phyloP scores from a whole-genome alignment of 1,284 basidiomycete species.

The Malassezia yamatoensis region DNA sequence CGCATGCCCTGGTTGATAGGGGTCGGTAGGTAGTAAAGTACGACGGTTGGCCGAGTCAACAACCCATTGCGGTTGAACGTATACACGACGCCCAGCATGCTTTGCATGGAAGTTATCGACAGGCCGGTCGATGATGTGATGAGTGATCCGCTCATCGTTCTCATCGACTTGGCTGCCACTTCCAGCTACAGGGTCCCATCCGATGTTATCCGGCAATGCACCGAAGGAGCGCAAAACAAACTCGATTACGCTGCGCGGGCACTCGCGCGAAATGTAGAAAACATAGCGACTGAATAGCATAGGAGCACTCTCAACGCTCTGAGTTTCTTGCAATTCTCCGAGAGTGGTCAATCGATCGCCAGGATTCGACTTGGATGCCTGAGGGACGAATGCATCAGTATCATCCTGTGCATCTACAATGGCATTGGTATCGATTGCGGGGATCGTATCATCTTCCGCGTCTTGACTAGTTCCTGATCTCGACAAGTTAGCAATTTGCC shows the following conservation, averaged over 20 bases:
- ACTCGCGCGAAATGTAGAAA: constrained; percentile 91
- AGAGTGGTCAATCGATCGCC: constrained; percentile 64
- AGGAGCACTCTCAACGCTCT: constrained; percentile 21
- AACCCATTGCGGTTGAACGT: constrained; percentile 96
- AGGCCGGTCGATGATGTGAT: constrained; percentile 90
- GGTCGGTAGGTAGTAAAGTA: constrained; percentile 71
- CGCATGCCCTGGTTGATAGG: constrained; percentile 73
- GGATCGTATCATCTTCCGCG: constrained; percentile 23
- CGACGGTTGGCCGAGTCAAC: constrained; percentile 87
- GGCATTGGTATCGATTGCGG: constrained; percentile 17
- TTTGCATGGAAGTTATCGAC: constrained; percentile 32
- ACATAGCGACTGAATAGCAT: constrained; percentile 72
- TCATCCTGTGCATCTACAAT: constrained; percentile 9
- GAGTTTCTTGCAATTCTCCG: constrained; percentile 53
- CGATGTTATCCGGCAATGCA: constrained; percentile 59
- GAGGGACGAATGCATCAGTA: constrained; percentile 31
- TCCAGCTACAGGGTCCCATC: constrained; percentile 72
- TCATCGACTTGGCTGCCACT: constrained; percentile 68
- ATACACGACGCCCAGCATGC: constrained; percentile 58
- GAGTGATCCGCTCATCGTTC: constrained; percentile 64
- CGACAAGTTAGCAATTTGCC: constrained; percentile 50
- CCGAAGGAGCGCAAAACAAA: constrained; percentile 88
- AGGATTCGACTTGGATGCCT: constrained; percentile 57
- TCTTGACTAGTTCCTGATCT: constrained; percentile 14
- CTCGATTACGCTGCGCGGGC: constrained; percentile 82